Percentiles rank a stretch among this genome's conserved stretches.
phyloP scores from a whole-genome alignment of 164 flowering plant genomes.

The Magnolia sinica region DNA sequence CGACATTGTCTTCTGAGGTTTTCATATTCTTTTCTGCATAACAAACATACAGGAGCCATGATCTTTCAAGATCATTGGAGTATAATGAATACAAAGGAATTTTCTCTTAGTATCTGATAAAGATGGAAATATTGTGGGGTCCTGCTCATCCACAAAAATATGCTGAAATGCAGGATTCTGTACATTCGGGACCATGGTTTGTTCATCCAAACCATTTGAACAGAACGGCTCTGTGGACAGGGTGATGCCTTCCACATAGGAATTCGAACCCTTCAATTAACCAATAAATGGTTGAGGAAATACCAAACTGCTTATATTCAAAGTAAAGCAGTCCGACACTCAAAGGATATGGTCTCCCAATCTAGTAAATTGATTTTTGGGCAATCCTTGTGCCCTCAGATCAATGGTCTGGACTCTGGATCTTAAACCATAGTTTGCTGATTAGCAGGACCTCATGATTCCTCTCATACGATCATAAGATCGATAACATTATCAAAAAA shows the following conservation, averaged over 20 bases:
- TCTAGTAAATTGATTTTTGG: not conserved
- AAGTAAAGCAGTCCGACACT: not conserved
- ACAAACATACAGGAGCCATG: not conserved
- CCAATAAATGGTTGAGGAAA: not conserved
- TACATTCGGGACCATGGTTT: not conserved
- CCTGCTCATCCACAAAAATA: not conserved
- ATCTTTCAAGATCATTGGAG: not conserved
- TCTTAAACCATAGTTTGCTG: too few relatives aligned
- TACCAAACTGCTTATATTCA: not conserved
- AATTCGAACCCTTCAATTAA: not conserved
- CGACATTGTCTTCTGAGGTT: conserved; percentile 43
- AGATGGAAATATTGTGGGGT: not conserved
- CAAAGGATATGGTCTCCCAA: not conserved
- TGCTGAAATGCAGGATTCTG: not conserved
- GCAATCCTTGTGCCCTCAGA: not conserved
- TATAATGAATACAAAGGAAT: not conserved
- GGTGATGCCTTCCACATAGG: not conserved
- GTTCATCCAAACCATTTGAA: not conserved
- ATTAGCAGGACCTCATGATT: too few relatives aligned
- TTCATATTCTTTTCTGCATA: conserved; percentile 51
- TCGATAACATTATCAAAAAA: too few relatives aligned
- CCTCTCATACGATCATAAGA: too few relatives aligned
- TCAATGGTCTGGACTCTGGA: not conserved
- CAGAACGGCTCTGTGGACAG: too few relatives aligned
- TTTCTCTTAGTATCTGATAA: too few relatives aligned